Base-by-base conservation (phyloP, 208 protist genomes). In the Endotrypanum monterogeii region DNA sequence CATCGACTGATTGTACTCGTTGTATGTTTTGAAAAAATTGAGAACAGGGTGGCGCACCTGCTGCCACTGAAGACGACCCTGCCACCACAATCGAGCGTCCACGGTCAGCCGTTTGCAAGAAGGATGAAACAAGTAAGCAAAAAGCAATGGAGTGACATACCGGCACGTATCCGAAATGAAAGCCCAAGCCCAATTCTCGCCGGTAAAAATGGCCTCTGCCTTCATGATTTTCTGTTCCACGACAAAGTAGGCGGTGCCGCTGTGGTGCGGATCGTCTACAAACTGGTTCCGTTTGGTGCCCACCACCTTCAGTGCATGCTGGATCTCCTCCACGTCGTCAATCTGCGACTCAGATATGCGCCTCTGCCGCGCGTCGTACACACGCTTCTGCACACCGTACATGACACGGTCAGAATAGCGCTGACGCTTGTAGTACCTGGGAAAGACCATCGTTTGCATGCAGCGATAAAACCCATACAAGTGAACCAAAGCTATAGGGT, bases 151-250 rank as follows among this genome's bases (percentile, higher is more conserved):
- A 7, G 82, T 90, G 18, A 94, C 66, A 78, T 94, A 94, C 60
- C 93, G 87, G 72, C 83, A 94, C 41, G 82, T 94, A 71, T 97
- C 93, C 16, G 93, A 94, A 50, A 96, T 85, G 65, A 97, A 90
- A 6, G 90, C 92, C 90, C 89, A 97, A 25, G 90, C 90, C 90
- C 93, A 97, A 82, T 94, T 96, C 72, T 95, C 91, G 8, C 90
- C 89, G 0, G 88, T 93, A 78, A 94, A 96, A 73, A 95, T 79
- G 20, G 90, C 89, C 76, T 95, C 90, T 12, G 89, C 84, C 68
- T 85, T 87, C 89, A 97, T 93, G 46, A 97, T 89, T 55, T 88
- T 88, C 80, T 95, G 92, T 74, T 97, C 90, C 57, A 92, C 84
- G 37, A 97, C 88, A 68, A 92, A 89, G 74, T 96, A 97, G 23